Conservation (phyloP, 768 basidiomycete species). For the Podaxis carcinomalis region DNA sequence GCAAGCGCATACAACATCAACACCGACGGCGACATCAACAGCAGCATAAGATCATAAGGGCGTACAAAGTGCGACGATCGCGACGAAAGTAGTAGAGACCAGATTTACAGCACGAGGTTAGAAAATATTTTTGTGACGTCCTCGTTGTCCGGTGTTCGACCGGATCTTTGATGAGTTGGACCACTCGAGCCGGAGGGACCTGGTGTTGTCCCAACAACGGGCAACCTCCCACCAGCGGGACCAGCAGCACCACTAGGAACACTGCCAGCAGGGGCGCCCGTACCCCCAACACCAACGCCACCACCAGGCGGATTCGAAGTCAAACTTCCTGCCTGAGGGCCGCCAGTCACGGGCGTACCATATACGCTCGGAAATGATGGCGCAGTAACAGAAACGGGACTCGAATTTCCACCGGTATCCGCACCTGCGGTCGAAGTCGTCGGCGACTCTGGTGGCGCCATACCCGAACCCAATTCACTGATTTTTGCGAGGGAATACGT, state of each 20-base stretch:
- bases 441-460: slow-evolving; percentile 74
- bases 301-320: slow-evolving; percentile 6
- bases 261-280: slow-evolving; percentile 10
- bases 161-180: slow-evolving; percentile 31
- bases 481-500: slow-evolving; percentile 82
- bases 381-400: slow-evolving; percentile 72
- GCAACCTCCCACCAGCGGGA: slow-evolving; percentile 12
- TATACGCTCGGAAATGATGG: slow-evolving; percentile 87
- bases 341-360: slow-evolving; percentile 49
- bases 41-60: slow-evolving; percentile 12
- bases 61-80: neutral
- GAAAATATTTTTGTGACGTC: slow-evolving; percentile 78
- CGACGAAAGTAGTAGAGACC: neutral
- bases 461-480: slow-evolving; percentile 57
- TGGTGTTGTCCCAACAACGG: neutral
- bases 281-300: neutral
- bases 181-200: slow-evolving; percentile 11
- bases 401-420: slow-evolving; percentile 73
- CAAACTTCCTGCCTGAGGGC: slow-evolving; percentile 11
- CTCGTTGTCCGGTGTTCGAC: slow-evolving; percentile 30
- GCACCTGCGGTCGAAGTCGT: slow-evolving; percentile 60
- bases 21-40: neutral
- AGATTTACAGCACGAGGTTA: slow-evolving; percentile 58
- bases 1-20: neutral
- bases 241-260: slow-evolving; percentile 17